Percentiles rank a stretch among this genome's conserved stretches.
These are phyloP conservation scores for Geum urbanum DNA, from an alignment of 306 rosid species.

Conservation along the genomic window DNA sequence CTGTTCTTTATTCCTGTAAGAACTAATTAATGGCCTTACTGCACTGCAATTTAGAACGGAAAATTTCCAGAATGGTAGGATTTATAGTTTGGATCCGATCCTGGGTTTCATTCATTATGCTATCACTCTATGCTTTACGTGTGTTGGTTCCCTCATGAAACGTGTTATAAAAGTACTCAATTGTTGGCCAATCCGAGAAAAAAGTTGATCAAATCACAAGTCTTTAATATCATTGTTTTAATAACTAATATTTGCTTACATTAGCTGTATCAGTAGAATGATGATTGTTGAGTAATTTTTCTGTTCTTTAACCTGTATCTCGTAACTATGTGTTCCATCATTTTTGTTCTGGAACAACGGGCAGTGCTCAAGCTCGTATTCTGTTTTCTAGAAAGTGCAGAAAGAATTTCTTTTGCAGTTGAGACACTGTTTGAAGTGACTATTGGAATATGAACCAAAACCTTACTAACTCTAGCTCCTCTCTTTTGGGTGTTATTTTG, in stretches of 20 bases:
- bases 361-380: not conserved
- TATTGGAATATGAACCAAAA: not conserved
- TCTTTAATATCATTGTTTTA: not conserved
- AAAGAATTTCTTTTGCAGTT: not conserved
- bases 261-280: not conserved
- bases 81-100: not conserved
- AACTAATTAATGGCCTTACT: not conserved
- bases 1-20: not conserved
- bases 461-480: not conserved
- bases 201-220: not conserved
- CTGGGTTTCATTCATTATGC: not conserved
- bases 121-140: not conserved
- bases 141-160: not conserved
- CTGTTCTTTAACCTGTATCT: not conserved
- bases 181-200: not conserved
- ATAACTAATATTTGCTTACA: no score
- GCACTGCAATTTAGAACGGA: no score
- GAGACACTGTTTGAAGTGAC: not conserved
- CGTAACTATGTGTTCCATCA: not conserved
- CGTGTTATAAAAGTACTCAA: not conserved
- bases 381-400: not conserved
- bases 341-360: not conserved
- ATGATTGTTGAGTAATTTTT: not conserved
- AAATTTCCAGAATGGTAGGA: not conserved
- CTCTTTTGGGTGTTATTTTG: conserved; percentile 29